Evolutionary conservation across 2,329 filamentous ascomycete genomes (phyloP), one percentile per base, ranked within the genome.

Genomic region (Fusarium sarcochroum): DNA sequence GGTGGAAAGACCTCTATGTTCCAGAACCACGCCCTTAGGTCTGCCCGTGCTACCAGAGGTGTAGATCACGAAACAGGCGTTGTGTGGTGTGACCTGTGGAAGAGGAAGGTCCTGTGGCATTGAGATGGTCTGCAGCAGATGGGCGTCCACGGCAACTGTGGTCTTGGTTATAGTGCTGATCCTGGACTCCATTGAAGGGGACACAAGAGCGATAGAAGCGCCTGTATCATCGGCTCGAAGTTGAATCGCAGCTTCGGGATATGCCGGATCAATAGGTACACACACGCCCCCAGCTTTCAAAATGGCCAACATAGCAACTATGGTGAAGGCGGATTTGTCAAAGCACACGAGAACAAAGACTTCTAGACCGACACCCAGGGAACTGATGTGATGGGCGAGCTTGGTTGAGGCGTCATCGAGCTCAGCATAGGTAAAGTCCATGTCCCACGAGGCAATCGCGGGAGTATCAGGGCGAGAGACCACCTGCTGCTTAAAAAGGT

Each of bases 11-110:
- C 64, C 63, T 20, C 55, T 49, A 6, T 72, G 70, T 42, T 72
- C 69, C 0, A 72, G 18, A 0, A 72, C 34, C 4, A 72, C 68
- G 2, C 69, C 64, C 38, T 72, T 72, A 0, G 70, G 70, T 1
- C 41, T 30, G 0, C 70, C 70, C 0, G 64, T 72, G 6, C 59
- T 69, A 1, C 70, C 70, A 7, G 70, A 72, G 0, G 70, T 72
- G 18, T 66, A 72, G 7, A 72, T 71, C 15, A 67, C 61, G 21
- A 71, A 72, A 18, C 63, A 66, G 9, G 62, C 65, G 7, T 71
- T 71, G 5, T 40, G 15, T 1, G 68, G 61, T 4, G 35, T 13
- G 17, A 51, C 42, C 2, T 42, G 32, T 0, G 60, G 61, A n/a
- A 71, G 61, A 5, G 2, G 2, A 3, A 9, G 0, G 0, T n/a